These are phyloP conservation scores for Zygoascus meyerae DNA, from an alignment of 1,139 yeast genomes.

Conservation along the genomic window DNA sequence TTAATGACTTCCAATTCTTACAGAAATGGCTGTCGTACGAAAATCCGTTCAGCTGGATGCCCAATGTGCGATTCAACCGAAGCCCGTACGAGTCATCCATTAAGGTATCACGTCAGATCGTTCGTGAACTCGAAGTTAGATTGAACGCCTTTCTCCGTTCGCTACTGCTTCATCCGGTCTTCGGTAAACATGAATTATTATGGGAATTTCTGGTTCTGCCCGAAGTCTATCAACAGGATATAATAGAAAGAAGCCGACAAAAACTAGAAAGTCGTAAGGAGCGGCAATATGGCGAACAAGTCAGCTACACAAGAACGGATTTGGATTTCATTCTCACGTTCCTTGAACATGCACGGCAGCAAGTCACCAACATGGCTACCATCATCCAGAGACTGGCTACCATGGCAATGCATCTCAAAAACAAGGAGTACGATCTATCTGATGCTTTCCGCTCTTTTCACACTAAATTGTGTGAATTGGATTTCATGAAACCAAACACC, in stretches of 20 bases:
- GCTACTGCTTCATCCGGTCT: conserved; percentile 34
- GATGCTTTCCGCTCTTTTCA: conserved; percentile 21
- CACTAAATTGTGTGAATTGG: conserved; percentile 17
- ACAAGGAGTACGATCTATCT: conserved; percentile 21
- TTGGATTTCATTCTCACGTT: conserved; percentile 25
- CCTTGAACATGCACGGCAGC: conserved; percentile 25
- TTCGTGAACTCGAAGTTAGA: conserved; percentile 45
- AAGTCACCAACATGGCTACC: conserved; percentile 18
- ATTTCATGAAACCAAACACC: conserved; percentile 14
- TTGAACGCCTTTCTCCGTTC: conserved; percentile 45
- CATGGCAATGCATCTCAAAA: conserved; percentile 17
- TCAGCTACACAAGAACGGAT: conserved; percentile 22
- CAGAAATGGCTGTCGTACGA: conserved; percentile 36
- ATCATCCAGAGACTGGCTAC: conserved; percentile 18
- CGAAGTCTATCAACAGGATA: conserved; percentile 32
- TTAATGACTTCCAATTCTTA: conserved; percentile 39
- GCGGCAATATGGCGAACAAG: conserved; percentile 26
- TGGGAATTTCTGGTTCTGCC: conserved; percentile 43
- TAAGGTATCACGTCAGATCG: conserved; percentile 33
- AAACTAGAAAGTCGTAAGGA: conserved; percentile 33
- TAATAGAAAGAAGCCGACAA: conserved; percentile 32
- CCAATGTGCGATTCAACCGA: conserved; percentile 27
- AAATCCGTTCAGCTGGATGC: conserved; percentile 36
- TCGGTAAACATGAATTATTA: conserved; percentile 35
- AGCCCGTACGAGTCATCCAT: conserved; percentile 35